These are phyloP conservation scores for Clohesyomyces aquaticus DNA, from an alignment of 495 filamentous ascomycete species.

Conservation along the genomic window DNA sequence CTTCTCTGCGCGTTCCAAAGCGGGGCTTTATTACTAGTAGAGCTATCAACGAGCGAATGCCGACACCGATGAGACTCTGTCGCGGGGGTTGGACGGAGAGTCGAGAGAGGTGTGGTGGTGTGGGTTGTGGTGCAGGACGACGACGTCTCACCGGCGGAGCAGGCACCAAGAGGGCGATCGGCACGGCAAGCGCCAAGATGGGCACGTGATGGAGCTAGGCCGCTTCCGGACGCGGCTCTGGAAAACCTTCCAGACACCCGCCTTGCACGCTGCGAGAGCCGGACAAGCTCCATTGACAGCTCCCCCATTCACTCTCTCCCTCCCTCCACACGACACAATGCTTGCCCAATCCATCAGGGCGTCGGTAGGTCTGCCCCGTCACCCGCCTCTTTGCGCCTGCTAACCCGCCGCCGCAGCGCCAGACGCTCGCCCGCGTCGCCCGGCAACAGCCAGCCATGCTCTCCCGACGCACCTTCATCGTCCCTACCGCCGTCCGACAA, in stretches of 20 bases:
- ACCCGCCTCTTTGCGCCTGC: not conserved
- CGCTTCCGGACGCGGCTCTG: slow-evolving; percentile 12
- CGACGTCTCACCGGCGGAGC: too few species aligned
- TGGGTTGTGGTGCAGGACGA: slow-evolving; percentile 5
- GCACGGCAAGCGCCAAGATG: not conserved
- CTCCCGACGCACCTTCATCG: slow-evolving; percentile 80
- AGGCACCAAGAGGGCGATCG: not conserved
- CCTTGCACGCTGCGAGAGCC: too few species aligned
- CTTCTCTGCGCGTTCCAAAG: slow-evolving; percentile 1
- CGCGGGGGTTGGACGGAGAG: slow-evolving; percentile 5
- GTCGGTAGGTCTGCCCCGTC: slow-evolving; percentile 42
- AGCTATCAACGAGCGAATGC: slow-evolving; percentile 27
- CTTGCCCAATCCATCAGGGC: slow-evolving; percentile 50
- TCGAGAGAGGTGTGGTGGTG: slow-evolving; percentile 21
- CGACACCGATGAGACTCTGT: slow-evolving; percentile 9
- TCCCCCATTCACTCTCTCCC: slow-evolving; percentile 18
- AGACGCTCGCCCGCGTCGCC: slow-evolving; percentile 75
- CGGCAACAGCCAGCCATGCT: slow-evolving; percentile 66
- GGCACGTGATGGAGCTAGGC: not conserved
- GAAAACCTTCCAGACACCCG: slow-evolving; percentile 26
- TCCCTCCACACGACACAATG: slow-evolving; percentile 40
- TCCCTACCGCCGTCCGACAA: slow-evolving; percentile 71
- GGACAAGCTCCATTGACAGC: slow-evolving; percentile 33
- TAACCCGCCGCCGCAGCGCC: slow-evolving; percentile 65
- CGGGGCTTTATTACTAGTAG: not conserved